Percentiles rank a stretch among this genome's conserved stretches.
Conservation (phyloP, 306 rosid species). For the Cucurbita moschata region DNA sequence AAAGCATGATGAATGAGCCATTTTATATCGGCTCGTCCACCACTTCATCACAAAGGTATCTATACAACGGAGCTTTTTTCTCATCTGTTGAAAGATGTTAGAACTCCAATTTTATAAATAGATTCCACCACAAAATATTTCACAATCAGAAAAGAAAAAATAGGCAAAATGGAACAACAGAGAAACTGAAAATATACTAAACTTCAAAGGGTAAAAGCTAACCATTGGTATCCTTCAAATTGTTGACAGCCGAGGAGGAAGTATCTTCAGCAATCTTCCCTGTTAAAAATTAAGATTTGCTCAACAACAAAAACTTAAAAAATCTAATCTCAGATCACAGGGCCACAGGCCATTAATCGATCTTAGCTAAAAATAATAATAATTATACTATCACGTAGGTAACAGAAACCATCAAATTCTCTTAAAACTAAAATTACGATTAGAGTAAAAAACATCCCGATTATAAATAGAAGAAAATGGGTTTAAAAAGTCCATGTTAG, state of each 20-base stretch:
- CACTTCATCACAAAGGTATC: not conserved
- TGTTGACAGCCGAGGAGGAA: constrained; percentile 15
- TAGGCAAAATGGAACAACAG: not conserved
- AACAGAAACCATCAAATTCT: not conserved
- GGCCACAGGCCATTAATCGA: not conserved
- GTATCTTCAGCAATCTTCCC: constrained; percentile 30
- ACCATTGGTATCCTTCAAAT: constrained; percentile 19
- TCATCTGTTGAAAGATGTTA: not conserved
- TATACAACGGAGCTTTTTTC: not conserved
- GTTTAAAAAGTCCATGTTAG: too few species aligned
- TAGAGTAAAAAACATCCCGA: not conserved
- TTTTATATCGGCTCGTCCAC: not conserved
- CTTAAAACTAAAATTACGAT: not conserved
- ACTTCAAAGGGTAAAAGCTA: not conserved
- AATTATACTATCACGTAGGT: not conserved
- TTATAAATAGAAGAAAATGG: too few species aligned
- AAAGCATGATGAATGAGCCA: not conserved
- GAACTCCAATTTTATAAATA: not conserved
- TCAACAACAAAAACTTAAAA: not conserved
- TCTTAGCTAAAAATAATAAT: not conserved
- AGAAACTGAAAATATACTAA: not conserved
- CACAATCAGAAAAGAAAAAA: constrained; percentile 11
- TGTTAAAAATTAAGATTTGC: constrained; percentile 13
- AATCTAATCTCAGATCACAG: not conserved
- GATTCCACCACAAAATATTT: not conserved